Base-by-base conservation (phyloP, 1,284 basidiomycete genomes). In the Omphalotus olearius region DNA sequence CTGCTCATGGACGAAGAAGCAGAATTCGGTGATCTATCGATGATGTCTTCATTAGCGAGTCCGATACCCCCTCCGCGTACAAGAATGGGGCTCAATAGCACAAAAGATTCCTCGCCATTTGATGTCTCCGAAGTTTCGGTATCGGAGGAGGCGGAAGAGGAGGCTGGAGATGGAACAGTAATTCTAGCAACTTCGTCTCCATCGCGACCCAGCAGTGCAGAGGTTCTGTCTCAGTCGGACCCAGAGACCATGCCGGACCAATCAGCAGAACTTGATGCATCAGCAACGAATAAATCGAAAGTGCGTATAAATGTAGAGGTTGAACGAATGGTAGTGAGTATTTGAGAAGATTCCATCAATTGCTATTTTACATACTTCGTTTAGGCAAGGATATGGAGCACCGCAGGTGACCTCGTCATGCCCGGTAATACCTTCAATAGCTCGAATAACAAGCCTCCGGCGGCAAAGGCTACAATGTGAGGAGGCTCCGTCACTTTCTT, bases 351-450 rank as follows among this genome's bases (percentile, higher is more conserved):
- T 7, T 28, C 26, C 6, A 11, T 11, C 45, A 9, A 46, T 41
- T 23, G 11, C 14, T 30, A 20, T 33, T 20, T 50, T 33, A 33
- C 35, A 48, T 52, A 26, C 6, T 23, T 17, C 40, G 47, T 43
- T 10, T 55, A 89, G 87, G 62, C 73, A 33, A 87, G 80, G 60
- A 82, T 89, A 58, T 88, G 85, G 86, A 57, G 68, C 11, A 78
- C 82, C 5, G 69, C 83, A 7, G 79, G 82, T 28, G 85, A 88
- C 43, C 67, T 81, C 39, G 72, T 89, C 30, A 76, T 80, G 70
- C 79, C 80, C 16, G 76, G 78, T 6, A 69, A 78, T 58, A 61
- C 66, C n/a, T 78, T 72, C 59, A 64, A 72, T 50, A 59, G 61
- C 2, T 59, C 67, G 25, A 53, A 60, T 54, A 70, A 61, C 38